Base-by-base conservation (phyloP, 345 rosid genomes). In the Arabis alpina region DNA sequence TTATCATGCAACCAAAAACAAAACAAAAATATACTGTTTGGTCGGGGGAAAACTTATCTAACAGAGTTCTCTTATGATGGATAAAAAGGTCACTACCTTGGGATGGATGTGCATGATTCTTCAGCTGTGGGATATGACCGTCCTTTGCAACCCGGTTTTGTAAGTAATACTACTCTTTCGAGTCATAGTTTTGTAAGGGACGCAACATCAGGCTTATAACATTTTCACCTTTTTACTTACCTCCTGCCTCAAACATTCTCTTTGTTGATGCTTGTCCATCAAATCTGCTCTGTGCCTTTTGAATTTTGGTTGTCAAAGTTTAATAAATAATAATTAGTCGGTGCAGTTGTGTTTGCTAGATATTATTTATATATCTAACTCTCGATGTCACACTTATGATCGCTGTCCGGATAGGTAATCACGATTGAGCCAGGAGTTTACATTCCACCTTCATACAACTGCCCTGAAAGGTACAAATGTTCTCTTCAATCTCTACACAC, bases 61-160 rank as follows among this genome's bases (percentile, higher is more conserved):
- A 67, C 52, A 54, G 24, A 30, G 25, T 54, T 69, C 1, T 72
- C 51, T 73, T 74, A 44, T 74, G 70, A 57, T 70, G 63, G 28
- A 63, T 80, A 51, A 59, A 41, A 78, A 91, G 99, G 99, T 79
- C 98, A 93, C 79, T 93, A 87, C 81, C 87, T 93, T 8, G 99
- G 99, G 72, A 89, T 94, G 96, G 97, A 91, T 72, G 97, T 94
- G 77, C 99, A 94, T 66, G 99, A 94, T 83, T 83, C 93, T 81
- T 87, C 91, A 66, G 45, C 63, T 61, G 76, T 88, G 66, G 81
- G 91, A 78, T 89, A 83, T 42, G 89, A 89, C 59, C 84, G 88
- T 61, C 83, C 88, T 64, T 62, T 91, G 86, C 78, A 83, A 84
- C 98, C 97, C 2, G 97, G 99, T 54, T 93, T 87, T 76, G 98